Evolutionary conservation across 139 green algal genomes (phyloP), one percentile per base, ranked within the genome.

Genomic region (Mesotaenium endlicherianum): DNA sequence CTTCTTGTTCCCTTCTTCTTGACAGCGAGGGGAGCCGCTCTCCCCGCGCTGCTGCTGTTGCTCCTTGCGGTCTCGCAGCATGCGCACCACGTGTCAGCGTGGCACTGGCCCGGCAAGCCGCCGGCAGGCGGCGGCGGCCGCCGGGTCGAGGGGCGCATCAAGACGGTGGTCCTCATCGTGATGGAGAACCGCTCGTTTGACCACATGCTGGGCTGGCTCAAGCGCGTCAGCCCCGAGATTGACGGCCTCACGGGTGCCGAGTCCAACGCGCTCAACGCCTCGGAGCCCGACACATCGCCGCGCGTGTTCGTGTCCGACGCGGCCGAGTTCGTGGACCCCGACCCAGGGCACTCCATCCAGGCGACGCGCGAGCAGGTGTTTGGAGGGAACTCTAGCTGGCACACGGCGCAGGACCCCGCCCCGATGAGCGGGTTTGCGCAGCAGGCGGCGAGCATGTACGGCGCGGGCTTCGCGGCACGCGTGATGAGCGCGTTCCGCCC

Each of bases 161-260:
- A 80, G 41, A 82, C 45, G 17, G 74, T 86, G 30, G 80, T 86
- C 30, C 30, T 86, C 30, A 30, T 86, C 30, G 55, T 86, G 47
- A 86, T 86, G 80, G 80, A 86, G 70, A 86, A 86, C 49, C 80
- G 80, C 1, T 85, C 72, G 30, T 86, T 86, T 45, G 80, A 86
- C 38, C 80, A 86, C 74, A 71, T 86, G 70, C 8, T 86, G 8
- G 80, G 80, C 2, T 86, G 70, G 71, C 45, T 86, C 50, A 36
- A 60, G 34, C 70, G 75, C 30, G 16, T 44, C 38, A 67, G 80
- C 42, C 36, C 80, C 5, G 80, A 85, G 11, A 60, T 86, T 6
- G 80, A 86, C 70, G 80, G 80, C 75, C 80, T 86, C 6, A 74
- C 45, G 30, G 80, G 80, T 14, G 17, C 38, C 39, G 80, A 86